These are phyloP conservation scores for Phanerochaete carnosa DNA, from an alignment of 768 basidiomycete species.

Conservation along the genomic window DNA sequence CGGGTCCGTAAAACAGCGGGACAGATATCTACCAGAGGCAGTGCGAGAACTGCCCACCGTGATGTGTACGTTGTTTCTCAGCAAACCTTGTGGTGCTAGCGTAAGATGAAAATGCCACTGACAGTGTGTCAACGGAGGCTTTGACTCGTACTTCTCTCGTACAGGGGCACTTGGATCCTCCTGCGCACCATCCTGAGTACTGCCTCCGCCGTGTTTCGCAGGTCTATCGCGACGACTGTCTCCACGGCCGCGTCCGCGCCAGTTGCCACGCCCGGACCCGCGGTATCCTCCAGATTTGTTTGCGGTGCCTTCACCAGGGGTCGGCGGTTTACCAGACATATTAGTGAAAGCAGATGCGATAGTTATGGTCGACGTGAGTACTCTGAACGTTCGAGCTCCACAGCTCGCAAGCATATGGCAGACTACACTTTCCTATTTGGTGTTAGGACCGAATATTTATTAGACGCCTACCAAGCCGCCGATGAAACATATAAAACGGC, in stretches of 20 bases:
- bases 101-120: neutral
- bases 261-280: neutral
- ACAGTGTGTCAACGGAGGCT: slow-evolving; percentile 17
- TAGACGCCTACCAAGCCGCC: no score
- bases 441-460: no score
- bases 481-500: no score
- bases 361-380: neutral
- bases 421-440: neutral
- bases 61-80: neutral
- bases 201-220: neutral
- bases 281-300: neutral
- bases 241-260: slow-evolving; percentile 2
- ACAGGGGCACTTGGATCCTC: neutral
- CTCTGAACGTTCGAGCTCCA: no score
- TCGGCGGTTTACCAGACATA: neutral
- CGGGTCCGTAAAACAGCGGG: slow-evolving; percentile 10
- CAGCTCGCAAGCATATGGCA: neutral
- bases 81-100: neutral
- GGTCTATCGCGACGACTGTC: slow-evolving; percentile 3
- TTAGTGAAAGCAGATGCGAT: neutral
- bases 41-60: neutral
- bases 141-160: neutral
- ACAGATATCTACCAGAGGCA: neutral
- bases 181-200: neutral
- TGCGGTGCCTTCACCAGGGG: neutral